Base-by-base conservation (phyloP, 2,329 filamentous ascomycete genomes). In the Trichoderma sp. region DNA sequence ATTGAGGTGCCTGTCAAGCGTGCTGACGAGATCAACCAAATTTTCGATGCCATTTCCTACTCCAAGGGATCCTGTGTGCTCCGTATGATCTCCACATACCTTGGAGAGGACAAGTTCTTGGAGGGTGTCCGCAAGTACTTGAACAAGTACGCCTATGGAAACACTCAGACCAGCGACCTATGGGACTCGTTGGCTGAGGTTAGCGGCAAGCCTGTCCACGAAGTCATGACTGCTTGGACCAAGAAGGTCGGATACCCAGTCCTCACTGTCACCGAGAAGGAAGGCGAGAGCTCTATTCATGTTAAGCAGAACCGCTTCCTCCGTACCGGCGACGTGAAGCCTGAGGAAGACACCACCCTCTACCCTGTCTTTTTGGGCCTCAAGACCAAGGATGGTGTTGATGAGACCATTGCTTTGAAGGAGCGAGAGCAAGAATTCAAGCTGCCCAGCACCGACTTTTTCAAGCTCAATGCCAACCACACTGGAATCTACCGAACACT, bases 1-100 rank as follows among this genome's bases (percentile, higher is more conserved):
- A 97, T 98, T 72, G 95, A 98, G 82, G 95, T 98, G 1, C 95
- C 95, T 1, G 94, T 98, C 74, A 97, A 97, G 87, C 91, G 93
- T 72, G 95, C 95, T 32, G 94, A 97, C 76, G 94, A 98, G 82
- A 95, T 98, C 81, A 97, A 97, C 83, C 95, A 98, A 84, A 98
- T 98, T 76, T 98, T 98, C 77, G 95, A 98, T 80, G 93, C 94
- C 74, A 98, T 98, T 76, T 98, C 95, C 1, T 98, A 98, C 83
- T 95, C 94, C 71, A 98, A 98, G 85, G 95, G 95, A 21, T 98
- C 95, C 12, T 97, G 94, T 77, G 95, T 98, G 39, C 87, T 98
- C 73, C 93, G 95, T 79, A 98, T 98, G 95, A 95, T 98, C 75
- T 97, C 95, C 24, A 97, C 94, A 75, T 97, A 97, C 78, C 86